Percentiles rank a stretch among this genome's conserved stretches.
Evolutionary conservation across 805 yeast species (phyloP).

Genomic region (Wickerhamomyces alni): DNA sequence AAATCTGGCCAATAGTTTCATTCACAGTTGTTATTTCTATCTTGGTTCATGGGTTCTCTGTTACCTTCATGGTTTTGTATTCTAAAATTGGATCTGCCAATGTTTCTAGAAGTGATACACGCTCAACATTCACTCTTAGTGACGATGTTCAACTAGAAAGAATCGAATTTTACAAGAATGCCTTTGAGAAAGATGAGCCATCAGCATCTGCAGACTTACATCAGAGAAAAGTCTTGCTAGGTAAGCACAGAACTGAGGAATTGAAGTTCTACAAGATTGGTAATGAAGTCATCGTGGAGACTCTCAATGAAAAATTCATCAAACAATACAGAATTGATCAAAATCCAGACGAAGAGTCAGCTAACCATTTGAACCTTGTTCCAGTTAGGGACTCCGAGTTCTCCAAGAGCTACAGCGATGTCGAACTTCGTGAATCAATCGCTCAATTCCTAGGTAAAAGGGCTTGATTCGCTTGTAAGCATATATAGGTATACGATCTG

Average conservation of each 20-base stretch:
- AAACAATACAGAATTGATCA: slow-evolving; percentile 5
- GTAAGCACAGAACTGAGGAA: slow-evolving; percentile 6
- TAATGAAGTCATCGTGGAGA: slow-evolving; percentile 10
- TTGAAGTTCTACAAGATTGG: slow-evolving; percentile 12
- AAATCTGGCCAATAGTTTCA: slow-evolving; percentile 79
- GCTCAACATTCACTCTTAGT: background rate
- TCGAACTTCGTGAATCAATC: background rate
- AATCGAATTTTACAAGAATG: background rate
- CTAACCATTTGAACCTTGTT: background rate
- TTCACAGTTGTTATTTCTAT: slow-evolving; percentile 79
- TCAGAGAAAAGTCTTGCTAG: slow-evolving; percentile 4
- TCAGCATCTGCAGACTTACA: background rate
- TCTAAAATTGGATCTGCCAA: slow-evolving; percentile 6
- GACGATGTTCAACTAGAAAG: slow-evolving; percentile 3
- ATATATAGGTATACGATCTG: too few relatives aligned
- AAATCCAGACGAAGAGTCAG: background rate
- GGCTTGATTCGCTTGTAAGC: too few relatives aligned
- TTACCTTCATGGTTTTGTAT: slow-evolving; percentile 43
- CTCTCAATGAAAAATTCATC: slow-evolving; percentile 8
- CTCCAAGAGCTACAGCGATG: background rate
- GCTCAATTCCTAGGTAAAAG: background rate
- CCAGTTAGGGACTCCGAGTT: background rate
- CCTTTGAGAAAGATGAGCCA: background rate
- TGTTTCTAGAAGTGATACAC: slow-evolving; percentile 2
- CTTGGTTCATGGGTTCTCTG: slow-evolving; percentile 80